These are phyloP conservation scores for Rhynchospora pubera DNA, from an alignment of 176 grass and related monocot species.

Conservation along the genomic window DNA sequence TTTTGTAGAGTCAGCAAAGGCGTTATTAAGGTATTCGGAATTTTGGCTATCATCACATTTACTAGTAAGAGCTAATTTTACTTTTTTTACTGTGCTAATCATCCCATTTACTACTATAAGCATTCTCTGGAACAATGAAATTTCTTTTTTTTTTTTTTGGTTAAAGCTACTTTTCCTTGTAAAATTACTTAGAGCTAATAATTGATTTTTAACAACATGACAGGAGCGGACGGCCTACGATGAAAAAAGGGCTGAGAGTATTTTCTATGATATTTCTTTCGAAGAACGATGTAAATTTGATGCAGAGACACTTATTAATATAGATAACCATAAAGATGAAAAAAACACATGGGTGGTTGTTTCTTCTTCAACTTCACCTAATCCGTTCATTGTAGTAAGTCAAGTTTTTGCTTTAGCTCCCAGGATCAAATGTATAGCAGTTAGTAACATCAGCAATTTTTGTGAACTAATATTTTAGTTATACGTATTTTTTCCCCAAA, in stretches of 20 bases:
- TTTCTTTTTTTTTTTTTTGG: neutral
- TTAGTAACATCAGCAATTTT: too few species aligned
- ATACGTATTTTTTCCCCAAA: neutral
- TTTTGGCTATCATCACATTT: neutral
- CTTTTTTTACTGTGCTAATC: neutral
- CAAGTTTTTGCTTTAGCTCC: too few species aligned
- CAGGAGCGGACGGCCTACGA: neutral
- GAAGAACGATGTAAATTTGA: constrained; percentile 13
- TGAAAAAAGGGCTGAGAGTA: neutral
- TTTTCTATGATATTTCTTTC: constrained; percentile 11
- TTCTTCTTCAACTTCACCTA: neutral
- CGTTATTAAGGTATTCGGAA: neutral
- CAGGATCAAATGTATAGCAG: too few species aligned
- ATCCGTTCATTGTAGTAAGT: neutral
- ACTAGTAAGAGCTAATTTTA: neutral
- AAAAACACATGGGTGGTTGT: neutral
- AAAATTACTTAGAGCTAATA: neutral
- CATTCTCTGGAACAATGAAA: neutral
- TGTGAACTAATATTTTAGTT: too few species aligned
- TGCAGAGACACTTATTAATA: constrained; percentile 14
- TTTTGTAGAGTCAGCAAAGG: neutral
- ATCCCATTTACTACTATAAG: neutral
- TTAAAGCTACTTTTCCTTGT: neutral
- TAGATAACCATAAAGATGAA: constrained; percentile 11
- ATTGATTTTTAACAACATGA: neutral